Evolutionary conservation across 208 protist species (phyloP).

Genomic region (Crithidia mellificae): DNA sequence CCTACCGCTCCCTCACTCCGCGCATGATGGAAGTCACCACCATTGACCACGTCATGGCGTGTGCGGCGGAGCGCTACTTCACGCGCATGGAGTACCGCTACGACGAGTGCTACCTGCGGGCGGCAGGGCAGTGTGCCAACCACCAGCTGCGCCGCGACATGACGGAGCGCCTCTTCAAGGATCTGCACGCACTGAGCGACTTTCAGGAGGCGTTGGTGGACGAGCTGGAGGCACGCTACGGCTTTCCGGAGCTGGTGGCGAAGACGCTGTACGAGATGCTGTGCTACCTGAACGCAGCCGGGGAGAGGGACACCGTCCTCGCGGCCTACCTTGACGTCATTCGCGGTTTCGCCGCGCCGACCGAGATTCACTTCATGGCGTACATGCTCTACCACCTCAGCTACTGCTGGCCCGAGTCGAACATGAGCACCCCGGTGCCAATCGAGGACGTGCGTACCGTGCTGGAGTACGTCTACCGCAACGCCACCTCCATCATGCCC

Average conservation of each 20-base stretch:
- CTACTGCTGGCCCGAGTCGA: conserved; percentile 82
- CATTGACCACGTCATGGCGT: conserved; percentile 84
- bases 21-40: conserved; percentile 81
- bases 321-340: conserved; percentile 79
- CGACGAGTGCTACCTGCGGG: conserved; percentile 57
- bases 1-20: conserved; percentile 75
- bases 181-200: conserved; percentile 76
- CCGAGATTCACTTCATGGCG: conserved; percentile 80
- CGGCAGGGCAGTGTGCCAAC: conserved; percentile 64
- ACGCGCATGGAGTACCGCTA: conserved; percentile 77
- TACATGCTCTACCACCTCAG: conserved; percentile 84
- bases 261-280: conserved; percentile 90
- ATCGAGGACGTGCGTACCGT: conserved; percentile 71
- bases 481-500: conserved; percentile 48
- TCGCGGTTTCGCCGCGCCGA: conserved; percentile 81
- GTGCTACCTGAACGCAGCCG: conserved; percentile 83
- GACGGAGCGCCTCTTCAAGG: conserved; percentile 81
- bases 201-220: conserved; percentile 87
- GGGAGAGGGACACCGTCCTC: conserved; percentile 51
- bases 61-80: conserved; percentile 79
- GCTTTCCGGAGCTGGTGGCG: conserved; percentile 84
- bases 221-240: conserved; percentile 85
- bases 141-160: conserved; percentile 67
- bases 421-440: conserved; percentile 57
- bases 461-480: conserved; percentile 80